phyloP scores from a whole-genome alignment of 192 early-diverging fungal species.

The Podila epicladia region DNA sequence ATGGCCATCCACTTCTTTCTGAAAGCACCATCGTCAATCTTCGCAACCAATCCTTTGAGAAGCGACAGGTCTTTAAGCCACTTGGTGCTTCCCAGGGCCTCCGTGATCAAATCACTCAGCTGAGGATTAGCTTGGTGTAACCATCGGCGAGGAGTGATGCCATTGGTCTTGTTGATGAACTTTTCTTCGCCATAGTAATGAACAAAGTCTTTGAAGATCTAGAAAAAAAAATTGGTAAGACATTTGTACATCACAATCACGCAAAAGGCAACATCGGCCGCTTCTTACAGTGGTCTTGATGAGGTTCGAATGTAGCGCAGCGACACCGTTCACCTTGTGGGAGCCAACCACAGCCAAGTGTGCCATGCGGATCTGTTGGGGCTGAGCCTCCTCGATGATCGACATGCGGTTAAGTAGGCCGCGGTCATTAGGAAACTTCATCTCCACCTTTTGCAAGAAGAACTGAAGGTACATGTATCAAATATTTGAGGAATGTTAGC shows the following conservation, averaged over 20 bases:
- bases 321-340: constrained; percentile 97
- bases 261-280: constrained; percentile 2
- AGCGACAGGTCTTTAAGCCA: constrained; percentile 84
- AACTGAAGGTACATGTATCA: constrained; percentile 52
- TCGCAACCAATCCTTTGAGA: constrained; percentile 70
- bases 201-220: constrained; percentile 94
- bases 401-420: constrained; percentile 87
- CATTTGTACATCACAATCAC: no score
- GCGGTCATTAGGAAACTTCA: constrained; percentile 86
- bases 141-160: constrained; percentile 97
- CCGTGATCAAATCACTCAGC: constrained; percentile 83
- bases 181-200: constrained; percentile 85
- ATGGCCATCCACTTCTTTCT: constrained; percentile 88
- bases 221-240: constrained; percentile 1
- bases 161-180: constrained; percentile 98
- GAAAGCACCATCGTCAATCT: constrained; percentile 74
- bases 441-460: constrained; percentile 96
- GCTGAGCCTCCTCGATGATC: constrained; percentile 92
- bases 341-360: constrained; percentile 91
- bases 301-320: constrained; percentile 84
- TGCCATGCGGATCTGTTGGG: constrained; percentile 99
- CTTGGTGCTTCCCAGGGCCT: constrained; percentile 75
- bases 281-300: constrained; percentile 71
- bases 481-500: neutral
- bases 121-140: constrained; percentile 96